Evolutionary conservation across 768 basidiomycete genomes (phyloP).

Genomic region (Tulasnella sp.): DNA sequence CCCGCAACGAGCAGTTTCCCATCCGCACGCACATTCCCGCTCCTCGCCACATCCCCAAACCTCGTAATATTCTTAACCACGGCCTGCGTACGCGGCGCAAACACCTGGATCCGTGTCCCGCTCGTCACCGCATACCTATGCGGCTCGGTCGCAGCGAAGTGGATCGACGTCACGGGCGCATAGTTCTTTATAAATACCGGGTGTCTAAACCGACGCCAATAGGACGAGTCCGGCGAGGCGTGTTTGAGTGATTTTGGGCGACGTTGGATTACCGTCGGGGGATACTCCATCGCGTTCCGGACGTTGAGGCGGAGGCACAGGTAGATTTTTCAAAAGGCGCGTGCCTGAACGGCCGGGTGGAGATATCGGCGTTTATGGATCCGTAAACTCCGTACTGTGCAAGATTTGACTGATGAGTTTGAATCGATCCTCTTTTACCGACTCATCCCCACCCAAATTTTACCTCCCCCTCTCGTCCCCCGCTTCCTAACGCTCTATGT

Average conservation of each 20-base stretch:
- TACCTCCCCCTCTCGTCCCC: neutral
- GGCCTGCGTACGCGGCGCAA: conserved; percentile 92
- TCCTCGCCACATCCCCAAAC: conserved; percentile 91
- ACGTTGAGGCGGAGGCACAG: neutral
- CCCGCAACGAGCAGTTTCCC: conserved; percentile 93
- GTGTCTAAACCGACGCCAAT: conserved; percentile 79
- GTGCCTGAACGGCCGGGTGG: neutral
- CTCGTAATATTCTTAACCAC: conserved; percentile 91
- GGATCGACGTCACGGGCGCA: conserved; percentile 86
- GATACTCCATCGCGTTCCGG: conserved; percentile 52
- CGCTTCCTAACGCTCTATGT: neutral
- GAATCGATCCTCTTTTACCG: neutral
- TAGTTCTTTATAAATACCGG: conserved; percentile 97
- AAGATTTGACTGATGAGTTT: conserved; percentile 1
- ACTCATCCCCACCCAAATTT: neutral
- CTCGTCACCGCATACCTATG: conserved; percentile 95
- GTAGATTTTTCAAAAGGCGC: neutral
- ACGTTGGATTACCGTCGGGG: conserved; percentile 51
- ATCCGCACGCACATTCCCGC: conserved; percentile 78
- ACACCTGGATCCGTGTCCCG: conserved; percentile 86
- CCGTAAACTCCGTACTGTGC: conserved; percentile 1
- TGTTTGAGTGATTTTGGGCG: conserved; percentile 49
- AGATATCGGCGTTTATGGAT: neutral
- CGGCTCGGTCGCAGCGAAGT: conserved; percentile 77
- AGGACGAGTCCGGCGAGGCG: conserved; percentile 61